These are phyloP conservation scores for Neurospora tetrasperma DNA, from an alignment of 495 filamentous ascomycete genomes.

Conservation along the genomic window DNA sequence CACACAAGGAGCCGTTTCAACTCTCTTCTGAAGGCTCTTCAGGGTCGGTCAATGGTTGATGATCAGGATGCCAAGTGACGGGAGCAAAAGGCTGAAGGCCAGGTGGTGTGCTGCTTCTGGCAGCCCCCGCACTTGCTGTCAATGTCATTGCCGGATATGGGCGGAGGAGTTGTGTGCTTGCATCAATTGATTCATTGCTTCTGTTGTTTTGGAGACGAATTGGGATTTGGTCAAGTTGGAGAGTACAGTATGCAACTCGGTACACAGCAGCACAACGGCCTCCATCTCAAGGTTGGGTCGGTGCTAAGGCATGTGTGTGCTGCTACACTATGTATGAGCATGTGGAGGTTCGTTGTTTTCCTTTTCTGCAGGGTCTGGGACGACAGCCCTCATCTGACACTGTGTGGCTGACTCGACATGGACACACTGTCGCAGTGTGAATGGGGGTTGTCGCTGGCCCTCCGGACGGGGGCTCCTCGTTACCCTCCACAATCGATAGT, in stretches of 20 bases:
- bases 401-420: slow-evolving; percentile 1
- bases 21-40: neutral
- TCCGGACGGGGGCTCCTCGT: neutral
- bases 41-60: neutral
- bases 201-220: neutral
- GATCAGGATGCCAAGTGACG: neutral
- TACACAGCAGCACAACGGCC: neutral
- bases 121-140: neutral
- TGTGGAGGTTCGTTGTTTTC: neutral
- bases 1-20: neutral
- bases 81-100: neutral
- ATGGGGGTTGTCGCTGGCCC: neutral
- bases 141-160: neutral
- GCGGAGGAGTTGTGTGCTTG: neutral
- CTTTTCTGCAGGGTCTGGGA: neutral
- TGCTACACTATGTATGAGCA: neutral
- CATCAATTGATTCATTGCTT: neutral
- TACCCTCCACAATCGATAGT: neutral
- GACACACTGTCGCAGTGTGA: neutral
- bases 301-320: neutral
- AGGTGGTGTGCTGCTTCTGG: neutral
- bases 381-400: neutral
- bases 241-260: neutral
- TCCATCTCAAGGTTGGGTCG: neutral
- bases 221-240: neutral